These are phyloP conservation scores for Clitoria ternatea DNA, from an alignment of 306 rosid species.

Conservation along the genomic window DNA sequence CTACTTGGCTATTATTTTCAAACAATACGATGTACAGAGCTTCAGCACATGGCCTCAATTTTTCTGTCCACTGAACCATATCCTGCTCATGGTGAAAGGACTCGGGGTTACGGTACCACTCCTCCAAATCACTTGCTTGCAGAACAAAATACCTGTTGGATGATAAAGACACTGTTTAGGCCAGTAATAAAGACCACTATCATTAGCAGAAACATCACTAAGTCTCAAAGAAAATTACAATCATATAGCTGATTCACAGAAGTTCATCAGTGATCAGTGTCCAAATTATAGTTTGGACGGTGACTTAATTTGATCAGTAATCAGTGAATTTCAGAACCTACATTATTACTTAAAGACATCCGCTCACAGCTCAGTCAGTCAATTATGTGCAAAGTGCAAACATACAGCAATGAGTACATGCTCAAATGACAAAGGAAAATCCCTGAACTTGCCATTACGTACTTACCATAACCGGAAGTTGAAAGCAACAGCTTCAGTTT, in stretches of 20 bases:
- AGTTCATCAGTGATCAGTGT: background rate
- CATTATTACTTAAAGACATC: background rate
- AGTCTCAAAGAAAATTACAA: background rate
- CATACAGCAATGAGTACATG: background rate
- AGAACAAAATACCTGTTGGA: conserved; percentile 85
- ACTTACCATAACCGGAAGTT: background rate
- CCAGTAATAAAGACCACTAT: conserved; percentile 10
- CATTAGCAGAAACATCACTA: background rate
- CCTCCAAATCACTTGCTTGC: conserved; percentile 81
- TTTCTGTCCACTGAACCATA: conserved; percentile 99
- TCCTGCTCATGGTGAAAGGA: conserved; percentile 97
- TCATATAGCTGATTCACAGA: conserved; percentile 1
- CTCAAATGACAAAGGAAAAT: background rate
- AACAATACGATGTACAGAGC: conserved; percentile 88
- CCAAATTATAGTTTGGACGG: no score
- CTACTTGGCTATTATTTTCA: conserved; percentile 92
- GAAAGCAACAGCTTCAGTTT: background rate
- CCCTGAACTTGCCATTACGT: background rate
- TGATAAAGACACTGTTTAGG: conserved; percentile 23
- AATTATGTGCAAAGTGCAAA: conserved; percentile 10
- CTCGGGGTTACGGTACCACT: conserved; percentile 84
- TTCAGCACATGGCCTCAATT: conserved; percentile 96
- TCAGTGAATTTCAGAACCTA: background rate
- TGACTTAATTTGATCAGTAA: background rate
- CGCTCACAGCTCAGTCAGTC: background rate